These are phyloP conservation scores for Xanthoparmelia taractica DNA, from an alignment of 495 filamentous ascomycete species.

Conservation along the genomic window DNA sequence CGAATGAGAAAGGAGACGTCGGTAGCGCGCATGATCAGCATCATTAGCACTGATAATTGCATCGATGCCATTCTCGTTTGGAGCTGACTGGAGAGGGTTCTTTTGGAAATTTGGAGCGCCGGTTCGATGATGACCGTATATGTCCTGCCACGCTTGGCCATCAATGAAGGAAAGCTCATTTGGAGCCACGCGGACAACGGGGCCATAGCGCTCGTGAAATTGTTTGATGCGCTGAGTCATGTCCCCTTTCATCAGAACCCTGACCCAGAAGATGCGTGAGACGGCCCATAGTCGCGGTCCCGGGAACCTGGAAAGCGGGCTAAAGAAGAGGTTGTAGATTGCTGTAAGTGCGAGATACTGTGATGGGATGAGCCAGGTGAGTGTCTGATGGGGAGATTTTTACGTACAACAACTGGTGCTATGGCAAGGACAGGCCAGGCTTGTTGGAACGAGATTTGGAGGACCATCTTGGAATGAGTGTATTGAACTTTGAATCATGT, in stretches of 20 bases:
- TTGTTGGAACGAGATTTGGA: neutral
- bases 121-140: constrained; percentile 26
- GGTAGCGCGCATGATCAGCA: constrained; percentile 34
- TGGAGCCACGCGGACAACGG: constrained; percentile 30
- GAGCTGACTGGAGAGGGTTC: neutral
- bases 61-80: neutral
- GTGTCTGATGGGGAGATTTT: neutral
- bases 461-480: neutral
- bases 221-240: constrained; percentile 25
- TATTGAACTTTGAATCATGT: neutral
- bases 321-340: neutral
- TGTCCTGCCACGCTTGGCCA: constrained; percentile 30
- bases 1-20: constrained; percentile 40
- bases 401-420: neutral
- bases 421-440: neutral
- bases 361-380: neutral
- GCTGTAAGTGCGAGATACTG: neutral
- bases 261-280: constrained; percentile 7
- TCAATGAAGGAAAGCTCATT: constrained; percentile 32
- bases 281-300: constrained; percentile 18
- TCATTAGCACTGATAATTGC: constrained; percentile 22
- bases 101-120: neutral
- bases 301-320: neutral
- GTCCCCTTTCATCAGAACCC: neutral
- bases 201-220: constrained; percentile 45